phyloP scores from a whole-genome alignment of 768 basidiomycete species.

The Phlebiopsis flavidoalba region DNA sequence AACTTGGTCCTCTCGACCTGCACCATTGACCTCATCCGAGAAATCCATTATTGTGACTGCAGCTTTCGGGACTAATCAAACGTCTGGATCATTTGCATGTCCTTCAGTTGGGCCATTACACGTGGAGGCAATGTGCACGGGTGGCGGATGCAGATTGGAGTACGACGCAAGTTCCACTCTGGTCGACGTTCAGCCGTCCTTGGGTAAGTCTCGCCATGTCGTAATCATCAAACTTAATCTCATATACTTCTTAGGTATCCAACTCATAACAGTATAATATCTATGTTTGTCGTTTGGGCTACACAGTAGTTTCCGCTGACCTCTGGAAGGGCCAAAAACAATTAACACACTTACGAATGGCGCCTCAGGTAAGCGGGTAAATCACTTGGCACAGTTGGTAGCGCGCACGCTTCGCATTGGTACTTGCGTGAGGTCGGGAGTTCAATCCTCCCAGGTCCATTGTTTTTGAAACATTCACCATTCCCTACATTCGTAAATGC shows the following conservation, averaged over 20 bases:
- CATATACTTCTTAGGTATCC: neutral
- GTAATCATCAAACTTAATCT: no score
- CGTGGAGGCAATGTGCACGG: constrained; percentile 9
- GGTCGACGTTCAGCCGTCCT: neutral
- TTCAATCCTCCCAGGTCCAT: constrained; percentile 30
- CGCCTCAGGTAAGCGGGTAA: constrained; percentile 11
- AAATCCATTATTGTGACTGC: neutral
- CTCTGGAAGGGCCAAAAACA: neutral
- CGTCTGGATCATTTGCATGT: constrained; percentile 7
- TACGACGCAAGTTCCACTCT: constrained; percentile 1
- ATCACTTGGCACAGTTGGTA: constrained; percentile 32
- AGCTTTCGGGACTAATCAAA: constrained; percentile 5
- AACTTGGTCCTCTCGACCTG: constrained; percentile 10
- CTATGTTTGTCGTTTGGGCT: neutral
- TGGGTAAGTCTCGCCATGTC: neutral
- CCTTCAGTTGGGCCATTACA: neutral
- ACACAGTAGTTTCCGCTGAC: neutral
- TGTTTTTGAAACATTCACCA: neutral
- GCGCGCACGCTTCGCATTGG: constrained; percentile 29
- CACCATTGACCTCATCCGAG: neutral
- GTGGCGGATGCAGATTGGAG: constrained; percentile 10
- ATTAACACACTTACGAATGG: neutral
- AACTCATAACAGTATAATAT: neutral
- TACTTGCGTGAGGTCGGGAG: constrained; percentile 27
- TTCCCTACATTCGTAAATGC: no score